Percentiles rank a stretch among this genome's conserved stretches.
These are phyloP conservation scores for Colletotrichum higginsianum DNA, from an alignment of 2,329 filamentous ascomycete species.

Conservation along the genomic window DNA sequence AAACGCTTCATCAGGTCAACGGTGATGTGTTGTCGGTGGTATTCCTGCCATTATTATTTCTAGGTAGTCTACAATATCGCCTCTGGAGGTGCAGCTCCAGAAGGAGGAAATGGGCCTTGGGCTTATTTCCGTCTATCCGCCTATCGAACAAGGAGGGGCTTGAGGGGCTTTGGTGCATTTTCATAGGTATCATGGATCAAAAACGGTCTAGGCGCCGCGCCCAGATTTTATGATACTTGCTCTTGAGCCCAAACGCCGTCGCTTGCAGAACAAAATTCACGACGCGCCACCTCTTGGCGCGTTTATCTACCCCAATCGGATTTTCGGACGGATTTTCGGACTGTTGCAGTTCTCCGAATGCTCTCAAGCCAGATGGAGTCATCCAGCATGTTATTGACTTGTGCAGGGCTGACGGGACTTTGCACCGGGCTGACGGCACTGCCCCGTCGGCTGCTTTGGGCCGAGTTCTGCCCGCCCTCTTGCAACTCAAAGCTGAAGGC, in stretches of 20 bases:
- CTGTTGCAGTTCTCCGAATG: constrained; percentile 89
- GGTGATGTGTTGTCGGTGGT: not conserved
- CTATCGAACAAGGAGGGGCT: not conserved
- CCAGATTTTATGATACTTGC: constrained; percentile 3
- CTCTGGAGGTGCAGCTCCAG: not conserved
- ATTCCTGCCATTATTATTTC: not conserved
- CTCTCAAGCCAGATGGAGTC: constrained; percentile 95
- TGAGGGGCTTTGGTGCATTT: not conserved
- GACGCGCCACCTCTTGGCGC: constrained; percentile 4
- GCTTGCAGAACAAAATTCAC: constrained; percentile 18
- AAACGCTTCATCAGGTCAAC: not conserved
- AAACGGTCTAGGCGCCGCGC: constrained; percentile 1
- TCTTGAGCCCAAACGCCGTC: constrained; percentile 33
- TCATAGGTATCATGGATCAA: not conserved
- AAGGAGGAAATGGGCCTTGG: not conserved
- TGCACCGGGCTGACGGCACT: constrained; percentile 82
- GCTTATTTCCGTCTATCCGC: not conserved
- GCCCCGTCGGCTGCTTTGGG: constrained; percentile 70
- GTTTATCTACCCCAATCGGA: constrained; percentile 35
- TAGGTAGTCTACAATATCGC: not conserved
- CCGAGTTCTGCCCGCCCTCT: constrained; percentile 55
- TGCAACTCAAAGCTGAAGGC: constrained; percentile 73
- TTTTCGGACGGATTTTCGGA: constrained; percentile 58
- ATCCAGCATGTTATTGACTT: constrained; percentile 88
- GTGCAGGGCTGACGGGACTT: constrained; percentile 74